phyloP scores from a whole-genome alignment of 768 basidiomycete species.

The Leccinum rimulosum region DNA sequence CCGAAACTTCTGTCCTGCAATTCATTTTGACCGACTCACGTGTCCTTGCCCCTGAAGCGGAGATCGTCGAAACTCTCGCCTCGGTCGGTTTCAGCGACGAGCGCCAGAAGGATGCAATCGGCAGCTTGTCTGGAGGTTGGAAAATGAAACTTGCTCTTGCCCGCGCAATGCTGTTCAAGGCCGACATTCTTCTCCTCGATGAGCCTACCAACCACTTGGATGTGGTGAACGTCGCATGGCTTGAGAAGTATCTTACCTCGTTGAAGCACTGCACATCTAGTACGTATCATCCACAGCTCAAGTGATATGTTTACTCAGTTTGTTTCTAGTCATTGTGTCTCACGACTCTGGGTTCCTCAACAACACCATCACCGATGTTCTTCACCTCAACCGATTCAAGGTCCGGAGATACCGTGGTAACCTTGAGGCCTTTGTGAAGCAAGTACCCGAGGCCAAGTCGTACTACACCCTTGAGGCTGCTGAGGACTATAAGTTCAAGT shows the following conservation, averaged over 20 bases:
- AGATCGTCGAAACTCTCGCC: constrained; percentile 76
- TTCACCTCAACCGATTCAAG: constrained; percentile 99
- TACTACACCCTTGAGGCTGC: constrained; percentile 96
- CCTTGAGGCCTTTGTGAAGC: constrained; percentile 90
- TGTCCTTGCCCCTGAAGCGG: constrained; percentile 64
- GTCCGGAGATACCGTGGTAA: constrained; percentile 93
- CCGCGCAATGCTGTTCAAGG: constrained; percentile 96
- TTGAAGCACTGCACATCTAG: constrained; percentile 92
- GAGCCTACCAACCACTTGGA: constrained; percentile 98
- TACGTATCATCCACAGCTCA: constrained; percentile 36
- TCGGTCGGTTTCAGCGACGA: constrained; percentile 91
- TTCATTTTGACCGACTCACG: constrained; percentile 88
- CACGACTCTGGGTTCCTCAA: constrained; percentile 98
- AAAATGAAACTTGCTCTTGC: constrained; percentile 99
- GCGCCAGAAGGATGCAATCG: constrained; percentile 82
- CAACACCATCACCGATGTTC: constrained; percentile 96
- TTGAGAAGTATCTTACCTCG: constrained; percentile 87
- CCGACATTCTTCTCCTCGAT: constrained; percentile 93
- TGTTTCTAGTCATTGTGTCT: constrained; percentile 79
- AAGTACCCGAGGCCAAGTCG: constrained; percentile 94
- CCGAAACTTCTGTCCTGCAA: constrained; percentile 82
- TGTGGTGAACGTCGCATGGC: constrained; percentile 96
- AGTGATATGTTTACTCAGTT: constrained; percentile 8
- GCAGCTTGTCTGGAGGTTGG: constrained; percentile 96
- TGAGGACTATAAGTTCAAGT: constrained; percentile 98